Evolutionary conservation across 768 basidiomycete genomes (phyloP), one percentile per base, ranked within the genome.

Genomic region (Chalciporus piperatus): DNA sequence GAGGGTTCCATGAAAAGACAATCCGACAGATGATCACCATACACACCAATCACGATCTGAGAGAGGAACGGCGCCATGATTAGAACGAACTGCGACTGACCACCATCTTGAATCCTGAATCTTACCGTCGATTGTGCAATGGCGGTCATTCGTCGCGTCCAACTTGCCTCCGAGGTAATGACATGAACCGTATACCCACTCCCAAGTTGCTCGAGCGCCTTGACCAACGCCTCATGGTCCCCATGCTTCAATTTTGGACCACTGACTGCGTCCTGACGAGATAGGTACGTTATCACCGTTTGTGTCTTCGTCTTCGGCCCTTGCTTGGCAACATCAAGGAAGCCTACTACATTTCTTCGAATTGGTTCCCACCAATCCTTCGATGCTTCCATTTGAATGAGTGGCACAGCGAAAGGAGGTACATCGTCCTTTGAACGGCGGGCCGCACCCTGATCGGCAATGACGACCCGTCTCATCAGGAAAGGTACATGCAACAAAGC

Each of bases 401-500:
- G 77, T 61, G 45, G 77, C 60, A 35, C 74, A 66, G 68, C 77
- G 32, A 63, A 65, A 9, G 67, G 39, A 19, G 70, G 66, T 0
- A 62, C 32, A 43, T 62, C 62, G 0, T 30, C 20, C 35, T 55
- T 45, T 3, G 63, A 68, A 50, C 73, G 69, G 44, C 66, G 70
- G 0, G 89, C 85, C 0, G 86, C 87, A n/a, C 80, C 76, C 41
- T 84, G 74, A 61, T 95, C 92, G 0, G 83, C 85, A 30, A 97
- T 71, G 28, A 96, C 81, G 12, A 89, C 73, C 11, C 90, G 83
- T 57, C 89, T 85, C 47, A 91, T 70, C 16, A 93, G 59, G 64
- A 84, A 92, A 0, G 92, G 88, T 16, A 82, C 76, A 17, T 76
- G 74, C 60, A 90, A 80, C 51, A 78, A 74, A 33, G 78, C 75